A percentile compares a stretch with the other conserved stretches of the same genome.
These are phyloP conservation scores for Arthrobotrys sinensis DNA, from an alignment of 2,329 filamentous ascomycete genomes.

Conservation along the genomic window DNA sequence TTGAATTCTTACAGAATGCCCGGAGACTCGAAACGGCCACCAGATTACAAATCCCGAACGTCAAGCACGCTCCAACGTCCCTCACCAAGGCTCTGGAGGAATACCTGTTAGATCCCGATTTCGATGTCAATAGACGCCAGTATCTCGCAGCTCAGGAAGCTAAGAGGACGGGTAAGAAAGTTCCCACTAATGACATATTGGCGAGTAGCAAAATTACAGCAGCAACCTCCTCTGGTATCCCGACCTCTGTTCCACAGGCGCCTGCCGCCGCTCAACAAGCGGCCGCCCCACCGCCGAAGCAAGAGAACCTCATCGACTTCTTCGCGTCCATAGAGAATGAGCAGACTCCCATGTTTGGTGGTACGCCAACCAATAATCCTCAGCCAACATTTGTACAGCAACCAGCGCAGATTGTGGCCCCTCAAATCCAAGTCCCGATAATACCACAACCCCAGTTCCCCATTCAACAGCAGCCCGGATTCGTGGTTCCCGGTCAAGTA, in stretches of 20 bases:
- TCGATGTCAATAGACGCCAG: slow-evolving; percentile 91
- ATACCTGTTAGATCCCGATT: slow-evolving; percentile 93
- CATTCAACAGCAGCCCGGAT: slow-evolving; percentile 65
- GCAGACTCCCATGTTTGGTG: slow-evolving; percentile 78
- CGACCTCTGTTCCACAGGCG: slow-evolving; percentile 64
- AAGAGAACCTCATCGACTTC: slow-evolving; percentile 84
- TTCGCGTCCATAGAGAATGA: slow-evolving; percentile 94
- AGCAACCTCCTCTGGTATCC: slow-evolving; percentile 61
- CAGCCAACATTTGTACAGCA: slow-evolving; percentile 68
- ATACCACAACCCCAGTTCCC: slow-evolving; percentile 63
- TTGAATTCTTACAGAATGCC: slow-evolving; percentile 88
- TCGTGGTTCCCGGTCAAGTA: slow-evolving; percentile 62
- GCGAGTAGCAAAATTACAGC: slow-evolving; percentile 49
- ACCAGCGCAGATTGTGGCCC: slow-evolving; percentile 67
- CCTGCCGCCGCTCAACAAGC: slow-evolving; percentile 72
- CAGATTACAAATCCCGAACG: slow-evolving; percentile 91
- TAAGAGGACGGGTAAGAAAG: slow-evolving; percentile 71
- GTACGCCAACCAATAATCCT: slow-evolving; percentile 61
- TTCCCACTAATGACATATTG: slow-evolving; percentile 63
- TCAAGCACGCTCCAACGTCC: slow-evolving; percentile 96
- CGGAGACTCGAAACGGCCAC: slow-evolving; percentile 93
- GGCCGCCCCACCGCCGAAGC: slow-evolving; percentile 71
- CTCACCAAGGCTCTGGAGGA: slow-evolving; percentile 91
- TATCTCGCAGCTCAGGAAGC: slow-evolving; percentile 90
- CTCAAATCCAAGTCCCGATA: slow-evolving; percentile 63